phyloP scores from a whole-genome alignment of 1,139 yeast species.

The Diutina neorugosa region DNA sequence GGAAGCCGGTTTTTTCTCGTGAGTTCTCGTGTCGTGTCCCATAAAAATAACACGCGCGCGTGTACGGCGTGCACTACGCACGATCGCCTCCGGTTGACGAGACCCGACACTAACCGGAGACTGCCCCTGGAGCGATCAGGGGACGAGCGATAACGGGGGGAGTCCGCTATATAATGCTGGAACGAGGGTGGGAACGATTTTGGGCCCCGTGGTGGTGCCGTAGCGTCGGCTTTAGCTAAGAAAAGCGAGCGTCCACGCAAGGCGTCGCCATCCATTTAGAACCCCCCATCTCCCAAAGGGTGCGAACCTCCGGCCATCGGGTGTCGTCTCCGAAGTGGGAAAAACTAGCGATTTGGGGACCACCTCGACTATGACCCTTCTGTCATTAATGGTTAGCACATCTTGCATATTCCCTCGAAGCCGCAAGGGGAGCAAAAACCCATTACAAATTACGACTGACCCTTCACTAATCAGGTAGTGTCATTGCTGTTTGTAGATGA shows the following conservation, averaged over 20 bases:
- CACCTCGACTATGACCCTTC: no score
- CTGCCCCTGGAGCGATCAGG: background rate
- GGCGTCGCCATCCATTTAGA: background rate
- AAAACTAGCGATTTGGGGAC: no score
- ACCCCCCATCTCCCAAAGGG: background rate
- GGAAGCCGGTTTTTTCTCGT: background rate
- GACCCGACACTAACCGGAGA: background rate
- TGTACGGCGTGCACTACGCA: background rate
- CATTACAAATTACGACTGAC: no score
- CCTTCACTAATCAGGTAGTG: no score
- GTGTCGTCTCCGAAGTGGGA: no score
- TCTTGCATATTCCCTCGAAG: background rate
- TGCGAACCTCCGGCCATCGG: background rate
- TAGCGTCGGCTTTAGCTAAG: no score
- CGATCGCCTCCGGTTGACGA: background rate
- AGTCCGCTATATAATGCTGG: no score
- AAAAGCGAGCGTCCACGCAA: background rate
- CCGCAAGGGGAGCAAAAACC: background rate
- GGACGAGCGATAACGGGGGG: no score
- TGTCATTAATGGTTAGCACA: no score
- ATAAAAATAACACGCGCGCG: background rate
- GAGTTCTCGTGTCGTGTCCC: background rate
- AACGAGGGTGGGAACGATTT: no score
- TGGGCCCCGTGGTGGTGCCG: no score
- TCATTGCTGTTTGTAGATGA: no score